Conservation (phyloP, 139 green algal genomes). For the Astrephomene gubernaculifera region DNA sequence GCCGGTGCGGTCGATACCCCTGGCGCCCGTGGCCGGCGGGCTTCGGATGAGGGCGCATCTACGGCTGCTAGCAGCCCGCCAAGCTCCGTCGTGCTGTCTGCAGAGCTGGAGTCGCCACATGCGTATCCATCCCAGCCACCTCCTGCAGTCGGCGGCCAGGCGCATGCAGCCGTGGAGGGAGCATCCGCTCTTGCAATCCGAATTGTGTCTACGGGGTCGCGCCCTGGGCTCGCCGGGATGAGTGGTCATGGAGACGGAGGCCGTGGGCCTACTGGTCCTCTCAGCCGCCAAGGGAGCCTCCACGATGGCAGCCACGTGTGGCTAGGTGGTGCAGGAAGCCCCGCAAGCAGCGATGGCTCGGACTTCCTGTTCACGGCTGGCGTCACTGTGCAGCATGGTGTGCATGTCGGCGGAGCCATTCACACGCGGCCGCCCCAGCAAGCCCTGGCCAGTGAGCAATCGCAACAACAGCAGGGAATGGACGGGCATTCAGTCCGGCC, state of each 20-base stretch:
- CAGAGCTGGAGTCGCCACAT: neutral
- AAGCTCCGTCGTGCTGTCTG: slow-evolving; percentile 12
- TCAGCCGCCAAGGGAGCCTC: slow-evolving; percentile 16
- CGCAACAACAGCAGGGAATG: no score
- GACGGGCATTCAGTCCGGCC: no score
- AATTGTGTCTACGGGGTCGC: neutral
- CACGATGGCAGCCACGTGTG: slow-evolving; percentile 20
- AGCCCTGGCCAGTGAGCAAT: neutral
- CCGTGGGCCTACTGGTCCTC: no score
- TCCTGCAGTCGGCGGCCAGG: neutral
- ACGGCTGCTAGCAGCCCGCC: slow-evolving; percentile 31
- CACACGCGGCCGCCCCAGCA: neutral
- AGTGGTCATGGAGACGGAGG: no score
- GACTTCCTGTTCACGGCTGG: neutral
- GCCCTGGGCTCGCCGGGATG: no score
- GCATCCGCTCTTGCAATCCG: neutral
- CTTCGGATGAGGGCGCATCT: neutral
- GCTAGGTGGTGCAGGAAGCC: neutral
- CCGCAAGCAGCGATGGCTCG: slow-evolving; percentile 16
- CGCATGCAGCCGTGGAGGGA: neutral
- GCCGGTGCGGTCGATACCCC: no score
- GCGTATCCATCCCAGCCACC: neutral
- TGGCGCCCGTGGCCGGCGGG: neutral
- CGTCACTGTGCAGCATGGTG: neutral
- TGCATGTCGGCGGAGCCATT: no score